Evolutionary conservation across 257 asterid genomes (phyloP), one percentile per base, ranked within the genome.

Genomic region (Solanum chmielewskii): DNA sequence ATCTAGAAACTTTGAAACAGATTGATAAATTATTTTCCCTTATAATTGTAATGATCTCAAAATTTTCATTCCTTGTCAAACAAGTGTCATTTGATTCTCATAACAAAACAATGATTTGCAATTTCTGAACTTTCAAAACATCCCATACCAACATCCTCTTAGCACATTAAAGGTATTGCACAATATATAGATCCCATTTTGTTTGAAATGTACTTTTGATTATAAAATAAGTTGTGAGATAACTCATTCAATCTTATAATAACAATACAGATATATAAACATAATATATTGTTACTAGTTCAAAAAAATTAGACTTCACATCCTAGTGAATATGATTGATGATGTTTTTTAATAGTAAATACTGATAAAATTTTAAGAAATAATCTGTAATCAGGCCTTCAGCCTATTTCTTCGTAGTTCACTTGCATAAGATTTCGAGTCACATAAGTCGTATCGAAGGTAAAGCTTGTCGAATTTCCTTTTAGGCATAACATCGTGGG

Each of bases 401-500:
- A 41, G 11, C 44, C 11, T 41, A 41, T 41, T 41, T 7, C 44
- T 41, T 41, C 11, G 11, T 41, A 41, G 2, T 41, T 41, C 44
- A 41, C 44, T 2, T 8, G 11, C 44, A 41, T 41, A 10, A 41
- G 44, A 41, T 41, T 41, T 41, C 11, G 2, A 41, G 86, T 87
- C 98, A 4, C 98, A 92, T 90, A 90, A 88, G 87, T 85, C 93
- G 9, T 87, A 86, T 87, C 77, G 89, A 92, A 90, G 93, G 89
- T 94, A 91, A 91, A 73, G 12, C 33, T 23, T n/a, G 23, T 41
- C 56, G 23, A 41, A 6, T 76, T 21, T 76, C n/a, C 23, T 76
- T 41, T 18, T 23, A 76, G 41, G 35, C 13, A 76, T 76, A 76
- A 76, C 59, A 76, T 41, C 35, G 35, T 9, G 60, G n/a, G 31